Evolutionary conservation across 805 yeast species (phyloP), one percentile per base, ranked within the genome.

Genomic region (Nakazawaea peltata): DNA sequence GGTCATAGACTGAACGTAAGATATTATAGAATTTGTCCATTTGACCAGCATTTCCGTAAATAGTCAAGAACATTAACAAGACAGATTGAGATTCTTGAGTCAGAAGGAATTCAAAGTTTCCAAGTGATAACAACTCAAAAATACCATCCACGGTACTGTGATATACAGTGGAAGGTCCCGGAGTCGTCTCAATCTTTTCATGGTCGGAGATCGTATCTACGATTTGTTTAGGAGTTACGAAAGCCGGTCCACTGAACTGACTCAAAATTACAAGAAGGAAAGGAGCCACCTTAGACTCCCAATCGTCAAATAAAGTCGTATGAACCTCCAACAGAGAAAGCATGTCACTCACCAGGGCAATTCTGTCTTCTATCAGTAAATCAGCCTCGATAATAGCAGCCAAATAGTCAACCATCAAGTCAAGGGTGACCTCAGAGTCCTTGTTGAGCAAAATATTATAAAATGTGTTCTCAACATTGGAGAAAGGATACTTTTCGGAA

Each of bases 381-480:
- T n/a, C 37, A 7, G 37, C 28, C 38, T 65, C 70, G 6, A 64
- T 30, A 18, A 66, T 43, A 4, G 61, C 41, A 37, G 52, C 54
- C 47, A 58, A 49, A 40, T 48, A 62, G 10, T 44, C 46, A 3
- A 58, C 44, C 14, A 57, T 42, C 42, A 65, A 69, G 2, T 46
- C 32, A 5, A 34, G 36, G 31, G 54, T 54, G 29, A 48, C 11
- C 5, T 28, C 28, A 4, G n/a, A n/a, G n/a, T 12, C 13, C 14
- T n/a, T 8, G 6, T n/a, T 12, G 30, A 13, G 5, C 9, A 12
- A 5, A 15, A 62, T 63, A 10, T 43, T 57, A 17, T 51, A 41
- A 4, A 63, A 40, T 1, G 44, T 41, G 3, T 46, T 35, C 19
- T 50, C 54, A 8, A 56, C 51, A 4, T 49, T 45, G 1, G 44